A percentile compares a stretch with the other conserved stretches of the same genome.
These are phyloP conservation scores for Ephemerocybe angulata DNA, from an alignment of 768 basidiomycete genomes.

Conservation along the genomic window DNA sequence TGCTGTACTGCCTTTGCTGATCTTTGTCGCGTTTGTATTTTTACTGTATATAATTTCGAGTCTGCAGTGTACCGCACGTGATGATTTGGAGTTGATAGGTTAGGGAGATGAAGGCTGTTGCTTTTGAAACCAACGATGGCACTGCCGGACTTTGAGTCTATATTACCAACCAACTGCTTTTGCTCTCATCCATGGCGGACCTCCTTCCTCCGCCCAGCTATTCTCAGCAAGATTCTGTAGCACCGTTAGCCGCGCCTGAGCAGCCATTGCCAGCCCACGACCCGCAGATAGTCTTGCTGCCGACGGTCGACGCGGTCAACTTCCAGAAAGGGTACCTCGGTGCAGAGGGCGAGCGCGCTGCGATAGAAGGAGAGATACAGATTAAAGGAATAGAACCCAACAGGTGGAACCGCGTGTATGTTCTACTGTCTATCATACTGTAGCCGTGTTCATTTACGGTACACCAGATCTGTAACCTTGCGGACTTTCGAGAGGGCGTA, in stretches of 20 bases:
- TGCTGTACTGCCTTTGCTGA: not conserved
- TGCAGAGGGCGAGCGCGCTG: constrained; percentile 76
- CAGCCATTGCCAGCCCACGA: constrained; percentile 22
- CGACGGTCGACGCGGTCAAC: constrained; percentile 62
- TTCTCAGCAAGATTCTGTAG: constrained; percentile 45
- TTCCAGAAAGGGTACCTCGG: constrained; percentile 88
- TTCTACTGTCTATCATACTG: constrained; percentile 24
- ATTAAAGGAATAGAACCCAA: constrained; percentile 63
- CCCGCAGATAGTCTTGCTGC: constrained; percentile 73
- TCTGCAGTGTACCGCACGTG: not conserved
- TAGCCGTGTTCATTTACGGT: not conserved
- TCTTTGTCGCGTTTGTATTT: constrained; percentile 10
- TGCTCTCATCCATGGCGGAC: constrained; percentile 34
- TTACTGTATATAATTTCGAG: constrained; percentile 1
- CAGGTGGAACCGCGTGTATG: constrained; percentile 71
- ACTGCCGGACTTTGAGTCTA: not conserved
- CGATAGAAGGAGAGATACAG: constrained; percentile 85
- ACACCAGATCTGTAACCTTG: constrained; percentile 56
- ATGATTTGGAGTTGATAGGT: not conserved
- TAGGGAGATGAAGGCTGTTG: constrained; percentile 2
- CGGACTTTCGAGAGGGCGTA: constrained; percentile 65
- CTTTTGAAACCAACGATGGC: constrained; percentile 16
- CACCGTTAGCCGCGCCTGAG: constrained; percentile 4
- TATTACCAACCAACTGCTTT: constrained; percentile 1
- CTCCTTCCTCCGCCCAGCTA: constrained; percentile 56